These are phyloP conservation scores for Triangularia verruculosa DNA, from an alignment of 2,329 filamentous ascomycete species.

Conservation along the genomic window DNA sequence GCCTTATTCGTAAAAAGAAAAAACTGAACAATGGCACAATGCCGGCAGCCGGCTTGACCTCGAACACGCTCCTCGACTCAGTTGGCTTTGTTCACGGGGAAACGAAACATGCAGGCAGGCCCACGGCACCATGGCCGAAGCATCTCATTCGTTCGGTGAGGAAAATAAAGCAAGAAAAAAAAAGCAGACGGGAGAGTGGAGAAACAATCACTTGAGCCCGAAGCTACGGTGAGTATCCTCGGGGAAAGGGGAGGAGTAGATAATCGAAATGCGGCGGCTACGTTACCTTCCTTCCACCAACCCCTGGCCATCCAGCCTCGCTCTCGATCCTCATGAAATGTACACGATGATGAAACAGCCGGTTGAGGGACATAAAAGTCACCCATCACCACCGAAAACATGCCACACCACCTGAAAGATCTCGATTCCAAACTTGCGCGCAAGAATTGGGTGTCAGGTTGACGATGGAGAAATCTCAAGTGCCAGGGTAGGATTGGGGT, in stretches of 20 bases:
- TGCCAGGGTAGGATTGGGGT: constrained; percentile 1
- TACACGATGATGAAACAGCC: not conserved
- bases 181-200: not conserved
- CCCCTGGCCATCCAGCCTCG: not conserved
- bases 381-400: not conserved
- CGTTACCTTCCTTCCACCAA: too few species aligned
- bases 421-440: not conserved
- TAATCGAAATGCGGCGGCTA: not conserved
- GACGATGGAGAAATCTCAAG: not conserved
- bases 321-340: not conserved
- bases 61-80: not conserved
- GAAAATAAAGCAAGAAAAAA: not conserved
- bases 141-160: not conserved
- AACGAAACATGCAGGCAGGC: not conserved
- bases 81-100: not conserved
- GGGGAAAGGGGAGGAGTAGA: too few species aligned
- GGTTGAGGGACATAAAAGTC: not conserved
- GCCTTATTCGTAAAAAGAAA: not conserved
- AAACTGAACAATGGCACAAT: not conserved
- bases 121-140: not conserved
- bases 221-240: not conserved
- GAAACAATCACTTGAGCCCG: not conserved
- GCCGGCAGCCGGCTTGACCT: constrained; percentile 1
- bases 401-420: not conserved
- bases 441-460: not conserved